Evolutionary conservation across 495 filamentous ascomycete genomes (phyloP), one percentile per base, ranked within the genome.

Genomic region (Aspergillus funiculosus): DNA sequence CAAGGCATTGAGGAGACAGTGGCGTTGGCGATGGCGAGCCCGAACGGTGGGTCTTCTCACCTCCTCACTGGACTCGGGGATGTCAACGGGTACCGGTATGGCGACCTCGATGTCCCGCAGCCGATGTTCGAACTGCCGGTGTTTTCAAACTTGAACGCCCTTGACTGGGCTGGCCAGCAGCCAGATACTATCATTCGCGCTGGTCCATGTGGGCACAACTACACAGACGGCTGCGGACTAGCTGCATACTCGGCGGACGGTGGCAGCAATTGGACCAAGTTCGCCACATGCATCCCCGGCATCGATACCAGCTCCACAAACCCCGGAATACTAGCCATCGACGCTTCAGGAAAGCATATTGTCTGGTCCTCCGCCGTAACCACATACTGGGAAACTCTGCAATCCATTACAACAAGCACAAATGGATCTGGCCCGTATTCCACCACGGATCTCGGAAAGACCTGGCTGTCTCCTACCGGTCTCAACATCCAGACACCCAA

Each of bases 1-100:
- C 68, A 69, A 31, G 79, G 79, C 6, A 79, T 82, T 37, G 78
- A 83, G 37, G 78, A 82, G 46, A 77, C 73, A 29, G 61, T 76
- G 8, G 69, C 80, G 2, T 63, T 69, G 27, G 74, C 64, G 6
- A 67, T 83, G 14, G 62, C 71, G 17, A 74, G 72, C 4, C 65
- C 72, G 0, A 45, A 29, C 22, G 73, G 75, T 4, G 73, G 73
- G 3, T 74, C 76, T 8, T 67, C 70, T 8, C 73, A 76, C 29
- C 68, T 82, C 4, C 57, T 81, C 2, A 75, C 64, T 8, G 78
- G 75, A 0, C 69, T 83, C 1, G 80, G 79, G 5, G 79, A 83
- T 49, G 70, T 75, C 57, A 71, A 70, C 39, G 79, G 78, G 3
- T 82, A 81, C 51, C 69, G 54, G 18, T 63, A 68, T 44, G 58